These are phyloP conservation scores for Ophiostoma himal-ulmi DNA, from an alignment of 2,329 filamentous ascomycete genomes.

Conservation along the genomic window DNA sequence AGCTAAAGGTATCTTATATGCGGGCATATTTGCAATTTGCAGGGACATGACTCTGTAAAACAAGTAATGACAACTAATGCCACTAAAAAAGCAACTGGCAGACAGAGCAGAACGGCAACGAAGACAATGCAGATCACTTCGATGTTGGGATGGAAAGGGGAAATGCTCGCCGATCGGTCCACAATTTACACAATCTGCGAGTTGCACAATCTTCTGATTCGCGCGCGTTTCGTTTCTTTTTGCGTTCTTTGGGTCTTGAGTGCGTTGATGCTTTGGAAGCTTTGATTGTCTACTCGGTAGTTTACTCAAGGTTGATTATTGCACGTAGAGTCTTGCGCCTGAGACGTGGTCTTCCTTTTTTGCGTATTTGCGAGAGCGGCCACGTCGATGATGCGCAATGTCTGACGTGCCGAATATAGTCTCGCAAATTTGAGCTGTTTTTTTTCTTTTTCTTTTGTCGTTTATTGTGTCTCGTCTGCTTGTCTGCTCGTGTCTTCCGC, in stretches of 20 bases:
- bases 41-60: too few species aligned
- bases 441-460: neutral
- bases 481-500: neutral
- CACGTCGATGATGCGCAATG: neutral
- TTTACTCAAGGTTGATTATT: neutral
- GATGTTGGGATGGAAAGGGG: neutral
- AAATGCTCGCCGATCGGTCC: conserved; percentile 4
- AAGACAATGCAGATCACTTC: neutral
- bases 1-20: too few species aligned
- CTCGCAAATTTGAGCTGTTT: too few species aligned
- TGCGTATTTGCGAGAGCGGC: neutral
- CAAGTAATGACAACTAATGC: neutral
- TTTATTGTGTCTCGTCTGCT: neutral
- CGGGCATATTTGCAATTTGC: too few species aligned
- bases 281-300: neutral
- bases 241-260: neutral
- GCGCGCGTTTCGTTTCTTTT: conserved; percentile 9
- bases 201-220: conserved; percentile 7
- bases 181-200: neutral
- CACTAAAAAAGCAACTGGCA: neutral
- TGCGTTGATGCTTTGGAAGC: neutral
- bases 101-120: neutral
- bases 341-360: neutral
- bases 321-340: neutral
- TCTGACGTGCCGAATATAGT: neutral